A percentile compares a stretch with the other conserved stretches of the same genome.
Evolutionary conservation across 495 filamentous ascomycete species (phyloP).

Genomic region (Echria macrotheca): DNA sequence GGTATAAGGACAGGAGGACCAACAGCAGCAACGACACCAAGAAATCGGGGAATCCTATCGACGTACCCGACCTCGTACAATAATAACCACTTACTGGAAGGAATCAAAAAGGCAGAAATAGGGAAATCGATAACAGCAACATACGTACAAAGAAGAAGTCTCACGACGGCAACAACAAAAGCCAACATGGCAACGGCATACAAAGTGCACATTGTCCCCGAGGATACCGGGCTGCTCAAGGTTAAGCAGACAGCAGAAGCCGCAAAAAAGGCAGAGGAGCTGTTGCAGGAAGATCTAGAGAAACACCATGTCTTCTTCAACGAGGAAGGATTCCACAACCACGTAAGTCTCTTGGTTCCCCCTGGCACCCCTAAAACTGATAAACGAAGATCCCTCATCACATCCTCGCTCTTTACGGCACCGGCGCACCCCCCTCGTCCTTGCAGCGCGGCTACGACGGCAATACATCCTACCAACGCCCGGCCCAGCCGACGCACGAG

Average conservation of each 20-base stretch:
- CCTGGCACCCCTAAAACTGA: not conserved
- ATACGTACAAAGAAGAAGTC: not conserved
- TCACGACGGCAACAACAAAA: not conserved
- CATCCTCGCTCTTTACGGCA: conserved; percentile 67
- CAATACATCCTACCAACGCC: conserved; percentile 59
- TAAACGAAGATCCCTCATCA: conserved; percentile 61
- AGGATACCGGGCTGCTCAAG: conserved; percentile 55
- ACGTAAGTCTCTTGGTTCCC: conserved; percentile 25
- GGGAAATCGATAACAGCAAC: not conserved
- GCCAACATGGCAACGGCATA: conserved; percentile 60
- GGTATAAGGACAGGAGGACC: too few species aligned
- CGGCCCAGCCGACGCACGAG: conserved; percentile 33
- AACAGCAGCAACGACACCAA: too few species aligned
- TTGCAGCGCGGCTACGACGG: conserved; percentile 55
- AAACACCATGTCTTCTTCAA: conserved; percentile 78
- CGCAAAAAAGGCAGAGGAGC: conserved; percentile 54
- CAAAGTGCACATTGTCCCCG: conserved; percentile 52
- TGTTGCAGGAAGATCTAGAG: conserved; percentile 70
- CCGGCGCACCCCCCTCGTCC: conserved; percentile 55
- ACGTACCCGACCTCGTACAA: too few species aligned
- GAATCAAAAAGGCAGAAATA: not conserved
- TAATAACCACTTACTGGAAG: too few species aligned
- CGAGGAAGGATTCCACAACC: conserved; percentile 60
- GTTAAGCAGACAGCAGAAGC: conserved; percentile 49
- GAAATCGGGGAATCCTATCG: too few species aligned